These are phyloP conservation scores for Myrica gale DNA, from an alignment of 306 rosid genomes.

Conservation along the genomic window DNA sequence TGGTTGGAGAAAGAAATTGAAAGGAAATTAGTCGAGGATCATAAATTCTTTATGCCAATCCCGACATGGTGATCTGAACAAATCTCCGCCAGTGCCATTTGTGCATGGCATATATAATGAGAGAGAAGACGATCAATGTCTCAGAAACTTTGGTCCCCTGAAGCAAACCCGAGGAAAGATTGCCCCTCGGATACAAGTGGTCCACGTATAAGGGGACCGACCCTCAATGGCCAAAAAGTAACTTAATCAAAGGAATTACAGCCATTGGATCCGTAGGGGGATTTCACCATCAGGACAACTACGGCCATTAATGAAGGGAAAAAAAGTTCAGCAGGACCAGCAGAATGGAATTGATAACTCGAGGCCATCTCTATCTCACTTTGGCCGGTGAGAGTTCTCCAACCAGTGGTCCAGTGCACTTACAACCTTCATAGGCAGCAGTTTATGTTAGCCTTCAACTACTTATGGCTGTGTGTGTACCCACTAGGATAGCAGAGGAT, in stretches of 20 bases:
- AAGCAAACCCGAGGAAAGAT: neutral
- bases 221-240: constrained; percentile 19
- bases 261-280: constrained; percentile 28
- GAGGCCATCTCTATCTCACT: neutral
- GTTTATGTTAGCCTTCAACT: constrained; percentile 50
- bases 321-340: neutral
- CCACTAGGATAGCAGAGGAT: neutral
- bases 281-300: constrained; percentile 36
- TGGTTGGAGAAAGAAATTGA: neutral
- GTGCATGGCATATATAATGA: no score
- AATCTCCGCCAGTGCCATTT: no score
- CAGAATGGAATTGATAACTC: neutral
- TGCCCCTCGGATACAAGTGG: constrained; percentile 39
- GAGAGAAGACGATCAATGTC: no score
- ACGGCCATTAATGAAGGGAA: neutral
- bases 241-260: constrained; percentile 46
- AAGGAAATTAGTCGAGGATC: neutral
- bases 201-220: constrained; percentile 48
- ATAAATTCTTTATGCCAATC: neutral
- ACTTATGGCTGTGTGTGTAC: constrained; percentile 8
- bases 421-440: constrained; percentile 22
- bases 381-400: neutral
- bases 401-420: constrained; percentile 42
- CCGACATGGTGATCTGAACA: neutral
- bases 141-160: no score